Base-by-base conservation (phyloP, 73 alveolate genomes). In the Paramecium tetraurelia region DNA sequence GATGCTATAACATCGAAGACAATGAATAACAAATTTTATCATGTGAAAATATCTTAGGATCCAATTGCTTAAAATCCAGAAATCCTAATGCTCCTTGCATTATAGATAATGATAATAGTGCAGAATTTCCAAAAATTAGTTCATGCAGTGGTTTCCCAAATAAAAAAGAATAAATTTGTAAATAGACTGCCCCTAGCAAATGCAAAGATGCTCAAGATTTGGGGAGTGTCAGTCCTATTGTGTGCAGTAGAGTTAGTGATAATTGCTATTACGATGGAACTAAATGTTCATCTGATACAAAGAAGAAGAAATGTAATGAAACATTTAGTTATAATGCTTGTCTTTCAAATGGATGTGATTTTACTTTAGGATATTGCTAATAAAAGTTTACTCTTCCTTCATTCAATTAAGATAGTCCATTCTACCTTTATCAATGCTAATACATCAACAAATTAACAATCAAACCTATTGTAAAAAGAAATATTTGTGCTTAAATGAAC, bases 331-430 rank as follows among this genome's bases (percentile, higher is more conserved):
- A 63, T 12, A 63, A 63, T 27, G 84, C 84, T 24, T 63, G 84
- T 24, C 46, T 63, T 31, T 63, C 84, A 63, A 63, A 63, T 63
- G 84, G 84, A 31, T 63, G 84, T 27, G 84, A 63, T 63, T 63
- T 63, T 63, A 63, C 84, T 11, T 33, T 63, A 27, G 84, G 84
- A 22, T 63, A 14, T 27, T 63, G 84, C 24, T 63, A 63, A 63
- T 63, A 63, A 7, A 63, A 11, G 41, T 63, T 63, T 27, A 4
- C 21, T 12, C 24, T 63, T 14, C 84, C 84, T 63, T 31, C 4
- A 31, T 63, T 63, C 31, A 6, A 63, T 63, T 3, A 10, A 31
- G 84, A 63, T 63, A 63, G 46, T 8, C 84, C 84, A 5, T 63
- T 63, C 84, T 63, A 27, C 31, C 84, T 63, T 27, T 63, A 31